A percentile compares a stretch with the other conserved stretches of the same genome.
Evolutionary conservation across 345 rosid genomes (phyloP).

Genomic region (Euclidium syriacum): DNA sequence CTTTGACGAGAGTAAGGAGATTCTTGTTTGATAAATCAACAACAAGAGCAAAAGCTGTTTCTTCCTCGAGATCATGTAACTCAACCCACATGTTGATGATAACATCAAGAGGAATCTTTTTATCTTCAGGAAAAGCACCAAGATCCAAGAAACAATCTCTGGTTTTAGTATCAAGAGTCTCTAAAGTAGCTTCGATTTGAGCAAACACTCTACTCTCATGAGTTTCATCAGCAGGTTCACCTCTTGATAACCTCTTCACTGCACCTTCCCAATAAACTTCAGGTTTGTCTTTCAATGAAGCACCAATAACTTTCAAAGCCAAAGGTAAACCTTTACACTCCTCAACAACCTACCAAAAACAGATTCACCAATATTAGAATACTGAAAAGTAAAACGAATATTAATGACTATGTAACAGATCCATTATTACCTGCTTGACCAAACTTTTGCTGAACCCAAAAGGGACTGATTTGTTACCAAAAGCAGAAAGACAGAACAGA

Average conservation of each 20-base stretch:
- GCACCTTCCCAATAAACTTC: slow-evolving; percentile 74
- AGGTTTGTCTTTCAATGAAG: slow-evolving; percentile 52
- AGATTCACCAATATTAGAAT: background rate
- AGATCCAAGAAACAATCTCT: slow-evolving; percentile 78
- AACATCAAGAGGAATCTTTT: slow-evolving; percentile 77
- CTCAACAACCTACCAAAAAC: slow-evolving; percentile 51
- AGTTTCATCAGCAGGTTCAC: slow-evolving; percentile 74
- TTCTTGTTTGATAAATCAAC: slow-evolving; percentile 75
- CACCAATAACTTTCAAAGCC: slow-evolving; percentile 90
- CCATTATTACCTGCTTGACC: slow-evolving; percentile 70
- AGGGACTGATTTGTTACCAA: slow-evolving; percentile 58
- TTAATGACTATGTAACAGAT: background rate
- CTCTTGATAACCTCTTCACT: slow-evolving; percentile 45
- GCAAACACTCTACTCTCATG: slow-evolving; percentile 66
- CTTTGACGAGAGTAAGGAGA: slow-evolving; percentile 76
- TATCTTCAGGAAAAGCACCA: slow-evolving; percentile 94
- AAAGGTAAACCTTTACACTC: slow-evolving; percentile 92
- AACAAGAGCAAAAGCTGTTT: slow-evolving; percentile 71
- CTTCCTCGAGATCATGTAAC: slow-evolving; percentile 49
- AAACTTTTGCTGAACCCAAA: slow-evolving; percentile 38
- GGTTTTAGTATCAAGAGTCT: slow-evolving; percentile 46
- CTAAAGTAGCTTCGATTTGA: slow-evolving; percentile 60
- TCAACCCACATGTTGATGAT: slow-evolving; percentile 84
- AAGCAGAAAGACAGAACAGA: slow-evolving; percentile 75
- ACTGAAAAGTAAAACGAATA: background rate